Conservation (phyloP, 208 protist genomes). For the Acanthamoeba sp. region DNA sequence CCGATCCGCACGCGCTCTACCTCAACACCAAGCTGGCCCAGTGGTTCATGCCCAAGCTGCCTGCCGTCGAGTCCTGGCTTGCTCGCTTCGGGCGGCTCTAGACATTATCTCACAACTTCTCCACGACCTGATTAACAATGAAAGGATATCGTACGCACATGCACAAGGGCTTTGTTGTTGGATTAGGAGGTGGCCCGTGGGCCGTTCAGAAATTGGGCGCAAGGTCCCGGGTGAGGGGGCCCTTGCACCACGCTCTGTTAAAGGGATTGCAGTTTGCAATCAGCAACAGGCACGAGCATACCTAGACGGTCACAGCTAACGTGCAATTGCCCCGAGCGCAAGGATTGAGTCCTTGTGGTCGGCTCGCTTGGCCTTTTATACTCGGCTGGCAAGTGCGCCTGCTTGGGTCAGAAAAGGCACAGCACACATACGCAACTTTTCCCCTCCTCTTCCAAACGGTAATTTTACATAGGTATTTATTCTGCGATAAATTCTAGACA, state of each 20-base stretch:
- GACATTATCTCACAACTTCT: neutral
- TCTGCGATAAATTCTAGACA: too few relatives aligned
- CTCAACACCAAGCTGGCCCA: neutral
- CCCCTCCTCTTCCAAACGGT: neutral
- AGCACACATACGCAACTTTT: neutral
- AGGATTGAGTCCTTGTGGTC: neutral
- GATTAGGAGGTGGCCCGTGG: neutral
- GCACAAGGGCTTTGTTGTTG: too few relatives aligned
- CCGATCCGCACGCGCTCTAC: constrained; percentile 27
- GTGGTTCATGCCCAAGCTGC: constrained; percentile 60
- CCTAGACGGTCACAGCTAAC: constrained; percentile 13
- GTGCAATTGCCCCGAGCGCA: constrained; percentile 7
- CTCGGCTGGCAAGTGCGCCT: neutral
- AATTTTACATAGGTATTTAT: too few relatives aligned
- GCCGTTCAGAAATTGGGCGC: constrained; percentile 30
- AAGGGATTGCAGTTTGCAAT: constrained; percentile 8
- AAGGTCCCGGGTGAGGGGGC: too few relatives aligned
- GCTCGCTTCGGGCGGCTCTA: neutral
- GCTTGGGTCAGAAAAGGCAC: neutral
- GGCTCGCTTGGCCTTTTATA: neutral
- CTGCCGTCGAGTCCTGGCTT: neutral
- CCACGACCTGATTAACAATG: too few relatives aligned
- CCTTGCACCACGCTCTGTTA: neutral
- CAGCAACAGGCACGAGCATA: constrained; percentile 4
- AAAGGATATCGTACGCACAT: too few relatives aligned